Conservation (phyloP, 73 alveolate genomes). For the Paramecium octaurelia region DNA sequence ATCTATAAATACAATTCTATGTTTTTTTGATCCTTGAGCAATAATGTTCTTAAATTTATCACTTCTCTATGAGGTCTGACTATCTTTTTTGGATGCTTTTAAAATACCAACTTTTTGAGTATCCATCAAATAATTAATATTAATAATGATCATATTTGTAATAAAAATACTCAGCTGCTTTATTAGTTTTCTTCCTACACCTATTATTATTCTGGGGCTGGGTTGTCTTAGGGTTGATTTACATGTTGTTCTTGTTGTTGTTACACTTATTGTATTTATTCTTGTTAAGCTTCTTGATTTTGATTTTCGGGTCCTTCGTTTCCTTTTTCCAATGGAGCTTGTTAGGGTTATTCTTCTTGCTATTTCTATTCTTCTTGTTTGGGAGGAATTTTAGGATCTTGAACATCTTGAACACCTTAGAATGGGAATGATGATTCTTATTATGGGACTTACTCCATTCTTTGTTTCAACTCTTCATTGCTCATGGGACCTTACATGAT, state of each 20-base stretch:
- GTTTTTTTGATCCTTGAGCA: neutral
- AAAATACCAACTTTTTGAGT: neutral
- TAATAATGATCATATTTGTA: slow-evolving; percentile 2
- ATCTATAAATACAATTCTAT: neutral
- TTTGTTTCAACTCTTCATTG: slow-evolving; percentile 13
- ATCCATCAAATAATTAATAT: slow-evolving; percentile 12
- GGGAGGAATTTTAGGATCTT: neutral
- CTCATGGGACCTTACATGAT: slow-evolving; percentile 23
- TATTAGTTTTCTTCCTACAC: neutral
- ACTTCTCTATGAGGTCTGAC: neutral
- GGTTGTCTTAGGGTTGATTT: neutral
- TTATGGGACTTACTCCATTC: neutral
- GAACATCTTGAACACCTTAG: neutral
- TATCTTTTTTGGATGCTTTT: neutral
- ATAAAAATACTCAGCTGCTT: neutral
- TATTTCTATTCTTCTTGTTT: neutral
- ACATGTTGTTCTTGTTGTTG: neutral
- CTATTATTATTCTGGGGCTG: neutral
- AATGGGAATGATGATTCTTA: neutral
- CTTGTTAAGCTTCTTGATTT: neutral
- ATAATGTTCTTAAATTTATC: neutral
- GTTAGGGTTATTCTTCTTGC: neutral
- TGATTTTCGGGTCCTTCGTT: neutral
- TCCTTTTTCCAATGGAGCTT: neutral
- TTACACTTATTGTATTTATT: neutral